Percentiles rank a stretch among this genome's conserved stretches.
Evolutionary conservation across 768 basidiomycete species (phyloP).

Genomic region (Pholiota conissans): DNA sequence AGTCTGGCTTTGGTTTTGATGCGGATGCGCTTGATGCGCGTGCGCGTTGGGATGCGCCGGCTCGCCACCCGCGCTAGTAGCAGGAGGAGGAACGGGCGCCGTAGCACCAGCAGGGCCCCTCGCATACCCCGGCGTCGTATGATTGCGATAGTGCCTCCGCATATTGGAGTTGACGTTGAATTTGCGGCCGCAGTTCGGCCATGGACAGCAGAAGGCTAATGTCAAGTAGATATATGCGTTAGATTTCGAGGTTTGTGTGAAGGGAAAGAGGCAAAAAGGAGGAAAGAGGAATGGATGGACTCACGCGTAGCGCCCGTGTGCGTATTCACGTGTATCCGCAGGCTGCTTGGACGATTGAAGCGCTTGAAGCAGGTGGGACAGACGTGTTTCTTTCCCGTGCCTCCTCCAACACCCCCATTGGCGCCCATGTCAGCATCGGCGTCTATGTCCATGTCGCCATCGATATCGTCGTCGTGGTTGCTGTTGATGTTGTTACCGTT

Average conservation of each 20-base stretch:
- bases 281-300: conserved; percentile 24
- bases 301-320: conserved; percentile 70
- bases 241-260: too few relatives aligned
- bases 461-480: background rate
- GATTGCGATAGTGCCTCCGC: conserved; percentile 78
- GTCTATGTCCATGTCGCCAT: background rate
- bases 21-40: too few relatives aligned
- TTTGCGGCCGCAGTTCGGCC: conserved; percentile 68
- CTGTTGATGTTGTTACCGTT: too few relatives aligned
- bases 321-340: conserved; percentile 65
- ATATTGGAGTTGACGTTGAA: conserved; percentile 88
- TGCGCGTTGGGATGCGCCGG: too few relatives aligned
- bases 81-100: too few relatives aligned
- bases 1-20: too few relatives aligned
- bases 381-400: conserved; percentile 45
- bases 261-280: conserved; percentile 3
- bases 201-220: too few relatives aligned
- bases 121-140: conserved; percentile 37
- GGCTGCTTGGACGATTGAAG: conserved; percentile 69
- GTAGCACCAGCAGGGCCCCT: too few relatives aligned
- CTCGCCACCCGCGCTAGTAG: too few relatives aligned
- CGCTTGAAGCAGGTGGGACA: conserved; percentile 59
- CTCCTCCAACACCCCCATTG: background rate
- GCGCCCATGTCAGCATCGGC: too few relatives aligned
- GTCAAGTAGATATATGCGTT: too few relatives aligned